phyloP scores from a whole-genome alignment of 192 early-diverging fungal species.

The Rhizophagus clarus region DNA sequence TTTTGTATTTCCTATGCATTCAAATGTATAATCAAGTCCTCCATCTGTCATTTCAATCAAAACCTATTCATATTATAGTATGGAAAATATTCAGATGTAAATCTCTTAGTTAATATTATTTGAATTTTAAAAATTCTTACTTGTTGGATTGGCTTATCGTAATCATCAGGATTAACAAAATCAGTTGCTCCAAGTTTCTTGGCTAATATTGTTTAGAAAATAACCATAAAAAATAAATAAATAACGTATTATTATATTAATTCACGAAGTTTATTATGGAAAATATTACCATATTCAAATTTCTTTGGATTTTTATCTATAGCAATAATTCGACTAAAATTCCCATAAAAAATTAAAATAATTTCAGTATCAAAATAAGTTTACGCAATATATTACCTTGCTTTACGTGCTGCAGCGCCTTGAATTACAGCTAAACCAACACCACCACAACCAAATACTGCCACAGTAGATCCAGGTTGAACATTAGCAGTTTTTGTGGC shows the following conservation, averaged over 20 bases:
- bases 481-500: slow-evolving; percentile 93
- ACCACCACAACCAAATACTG: slow-evolving; percentile 94
- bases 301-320: slow-evolving; percentile 90
- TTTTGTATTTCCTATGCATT: slow-evolving; percentile 89
- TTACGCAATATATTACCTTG: slow-evolving; percentile 29
- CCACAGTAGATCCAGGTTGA: slow-evolving; percentile 71
- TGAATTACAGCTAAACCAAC: slow-evolving; percentile 91
- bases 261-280: slow-evolving; percentile 35
- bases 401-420: slow-evolving; percentile 70
- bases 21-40: slow-evolving; percentile 95
- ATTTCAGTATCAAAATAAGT: too few species aligned
- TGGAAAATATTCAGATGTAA: background rate
- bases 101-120: background rate
- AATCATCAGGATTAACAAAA: slow-evolving; percentile 86
- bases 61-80: slow-evolving; percentile 42
- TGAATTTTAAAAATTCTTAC: slow-evolving; percentile 21
- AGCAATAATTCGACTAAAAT: slow-evolving; percentile 74
- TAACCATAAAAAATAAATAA: background rate
- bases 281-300: slow-evolving; percentile 48
- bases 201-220: background rate
- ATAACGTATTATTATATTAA: slow-evolving; percentile 1
- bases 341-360: too few species aligned
- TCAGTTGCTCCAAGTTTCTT: slow-evolving; percentile 84
- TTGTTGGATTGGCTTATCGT: slow-evolving; percentile 76
- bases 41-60: slow-evolving; percentile 92